These are phyloP conservation scores for Akanthomyces dipterigenus DNA, from an alignment of 2,329 filamentous ascomycete genomes.

Conservation along the genomic window DNA sequence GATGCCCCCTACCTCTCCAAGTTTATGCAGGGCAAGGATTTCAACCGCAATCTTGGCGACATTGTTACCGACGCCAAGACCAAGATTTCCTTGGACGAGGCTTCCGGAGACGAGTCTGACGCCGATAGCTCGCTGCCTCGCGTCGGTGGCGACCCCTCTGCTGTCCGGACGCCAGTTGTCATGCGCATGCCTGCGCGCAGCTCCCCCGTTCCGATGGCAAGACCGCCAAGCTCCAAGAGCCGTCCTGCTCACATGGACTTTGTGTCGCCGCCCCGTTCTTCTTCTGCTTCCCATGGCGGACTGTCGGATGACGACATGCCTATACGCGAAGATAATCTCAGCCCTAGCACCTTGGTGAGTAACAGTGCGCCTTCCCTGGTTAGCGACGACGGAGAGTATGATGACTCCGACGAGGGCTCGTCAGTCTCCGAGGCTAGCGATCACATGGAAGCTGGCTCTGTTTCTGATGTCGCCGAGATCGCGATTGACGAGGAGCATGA, in stretches of 20 bases:
- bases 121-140: constrained; percentile 22
- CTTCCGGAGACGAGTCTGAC: constrained; percentile 50
- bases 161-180: constrained; percentile 32
- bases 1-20: constrained; percentile 62
- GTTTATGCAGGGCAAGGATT: constrained; percentile 55
- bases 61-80: constrained; percentile 54
- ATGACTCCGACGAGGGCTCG: constrained; percentile 61
- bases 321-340: constrained; percentile 54
- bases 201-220: constrained; percentile 37
- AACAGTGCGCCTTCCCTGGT: constrained; percentile 75
- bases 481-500: constrained; percentile 52
- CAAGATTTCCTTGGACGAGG: constrained; percentile 43
- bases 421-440: constrained; percentile 52
- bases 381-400: constrained; percentile 74
- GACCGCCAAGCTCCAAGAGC: constrained; percentile 53
- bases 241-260: constrained; percentile 33
- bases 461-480: constrained; percentile 56
- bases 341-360: constrained; percentile 61
- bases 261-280: constrained; percentile 27
- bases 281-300: constrained; percentile 16
- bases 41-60: constrained; percentile 52
- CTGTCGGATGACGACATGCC: constrained; percentile 43
- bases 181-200: constrained; percentile 55
- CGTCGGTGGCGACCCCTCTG: constrained; percentile 13
- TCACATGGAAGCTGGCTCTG: constrained; percentile 49